Evolutionary conservation across 2,329 filamentous ascomycete genomes (phyloP).

Genomic region (Colletotrichum kahawae): DNA sequence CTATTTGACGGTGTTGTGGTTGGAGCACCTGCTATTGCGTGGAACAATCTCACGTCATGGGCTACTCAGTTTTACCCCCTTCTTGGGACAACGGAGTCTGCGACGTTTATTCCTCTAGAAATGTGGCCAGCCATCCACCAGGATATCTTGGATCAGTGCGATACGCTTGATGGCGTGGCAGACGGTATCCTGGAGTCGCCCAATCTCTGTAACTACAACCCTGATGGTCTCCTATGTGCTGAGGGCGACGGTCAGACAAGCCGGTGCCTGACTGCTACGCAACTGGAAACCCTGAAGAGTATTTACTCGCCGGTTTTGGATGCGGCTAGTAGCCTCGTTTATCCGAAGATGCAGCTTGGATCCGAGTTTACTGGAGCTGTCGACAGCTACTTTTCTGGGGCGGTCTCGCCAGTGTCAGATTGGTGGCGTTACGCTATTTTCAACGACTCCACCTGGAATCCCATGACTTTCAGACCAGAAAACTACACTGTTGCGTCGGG

Average conservation of each 20-base stretch:
- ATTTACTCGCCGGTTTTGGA: constrained; percentile 35
- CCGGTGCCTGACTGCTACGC: constrained; percentile 24
- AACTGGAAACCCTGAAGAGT: constrained; percentile 39
- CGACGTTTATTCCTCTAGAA: constrained; percentile 35
- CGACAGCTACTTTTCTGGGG: constrained; percentile 41
- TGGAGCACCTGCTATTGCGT: constrained; percentile 43
- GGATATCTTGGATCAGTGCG: constrained; percentile 33
- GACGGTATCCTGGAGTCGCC: constrained; percentile 27
- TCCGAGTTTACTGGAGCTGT: constrained; percentile 44
- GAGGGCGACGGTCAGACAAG: not conserved
- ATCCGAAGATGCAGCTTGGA: constrained; percentile 52
- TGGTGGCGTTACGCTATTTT: constrained; percentile 46
- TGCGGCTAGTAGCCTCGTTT: constrained; percentile 39
- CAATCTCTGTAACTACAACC: constrained; percentile 37
- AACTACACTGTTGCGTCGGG: constrained; percentile 27
- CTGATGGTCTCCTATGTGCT: constrained; percentile 43
- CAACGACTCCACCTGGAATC: constrained; percentile 41
- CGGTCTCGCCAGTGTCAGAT: constrained; percentile 30
- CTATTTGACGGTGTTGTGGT: constrained; percentile 51
- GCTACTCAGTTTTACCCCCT: constrained; percentile 34
- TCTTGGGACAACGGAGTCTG: constrained; percentile 44
- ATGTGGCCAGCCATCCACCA: constrained; percentile 10
- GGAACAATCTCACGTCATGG: constrained; percentile 41
- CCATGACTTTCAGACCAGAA: constrained; percentile 41
- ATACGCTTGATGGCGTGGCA: constrained; percentile 25